These are phyloP conservation scores for Pisolithus tinctorius DNA, from an alignment of 768 basidiomycete species.

Conservation along the genomic window DNA sequence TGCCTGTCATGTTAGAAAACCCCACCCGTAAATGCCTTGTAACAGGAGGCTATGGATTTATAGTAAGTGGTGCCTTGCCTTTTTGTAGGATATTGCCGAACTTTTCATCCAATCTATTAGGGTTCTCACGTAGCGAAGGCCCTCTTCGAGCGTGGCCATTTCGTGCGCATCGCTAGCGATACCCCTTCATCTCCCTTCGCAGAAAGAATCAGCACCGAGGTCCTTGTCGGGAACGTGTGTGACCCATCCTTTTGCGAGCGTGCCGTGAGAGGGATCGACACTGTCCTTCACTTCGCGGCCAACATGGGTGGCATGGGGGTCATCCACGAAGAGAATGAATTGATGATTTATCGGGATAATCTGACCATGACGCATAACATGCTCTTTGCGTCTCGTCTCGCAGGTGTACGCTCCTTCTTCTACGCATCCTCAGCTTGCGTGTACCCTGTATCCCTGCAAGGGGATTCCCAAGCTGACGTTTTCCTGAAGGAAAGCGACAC, in stretches of 20 bases:
- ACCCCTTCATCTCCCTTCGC: constrained; percentile 15
- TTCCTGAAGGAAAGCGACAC: constrained; percentile 43
- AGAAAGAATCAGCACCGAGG: constrained; percentile 27
- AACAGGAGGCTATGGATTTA: constrained; percentile 48
- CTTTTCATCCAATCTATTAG: constrained; percentile 23
- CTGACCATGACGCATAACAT: constrained; percentile 44
- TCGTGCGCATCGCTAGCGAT: constrained; percentile 41
- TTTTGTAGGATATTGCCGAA: background rate
- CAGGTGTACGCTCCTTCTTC: constrained; percentile 39
- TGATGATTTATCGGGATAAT: constrained; percentile 43
- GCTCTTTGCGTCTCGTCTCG: constrained; percentile 31
- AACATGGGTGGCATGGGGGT: constrained; percentile 63
- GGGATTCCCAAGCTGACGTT: constrained; percentile 24
- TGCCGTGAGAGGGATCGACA: constrained; percentile 34
- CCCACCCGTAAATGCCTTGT: constrained; percentile 27
- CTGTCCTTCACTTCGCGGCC: constrained; percentile 52
- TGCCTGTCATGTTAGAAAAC: too few relatives aligned
- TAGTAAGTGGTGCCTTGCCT: constrained; percentile 29
- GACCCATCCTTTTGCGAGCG: constrained; percentile 33
- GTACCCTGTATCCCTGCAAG: constrained; percentile 42
- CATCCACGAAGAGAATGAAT: constrained; percentile 46
- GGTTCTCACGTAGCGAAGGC: constrained; percentile 44
- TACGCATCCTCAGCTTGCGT: constrained; percentile 57
- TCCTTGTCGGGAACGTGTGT: constrained; percentile 39
- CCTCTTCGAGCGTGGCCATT: constrained; percentile 26